Percentiles rank a stretch among this genome's conserved stretches.
These are phyloP conservation scores for Alternaria alternata DNA, from an alignment of 2,329 filamentous ascomycete genomes.

Conservation along the genomic window DNA sequence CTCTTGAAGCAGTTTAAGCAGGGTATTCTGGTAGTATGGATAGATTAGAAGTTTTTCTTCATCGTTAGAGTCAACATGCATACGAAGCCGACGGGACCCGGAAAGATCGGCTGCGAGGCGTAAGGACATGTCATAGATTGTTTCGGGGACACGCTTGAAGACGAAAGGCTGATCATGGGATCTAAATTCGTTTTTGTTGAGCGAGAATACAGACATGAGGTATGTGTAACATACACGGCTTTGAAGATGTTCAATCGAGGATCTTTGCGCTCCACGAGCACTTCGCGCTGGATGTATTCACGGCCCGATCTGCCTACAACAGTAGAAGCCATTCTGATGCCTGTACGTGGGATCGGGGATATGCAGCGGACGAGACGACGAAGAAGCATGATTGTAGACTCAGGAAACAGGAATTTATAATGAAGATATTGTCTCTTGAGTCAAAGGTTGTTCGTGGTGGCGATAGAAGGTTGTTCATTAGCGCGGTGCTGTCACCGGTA, in stretches of 20 bases:
- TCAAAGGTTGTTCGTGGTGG: no score
- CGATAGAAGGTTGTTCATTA: no score
- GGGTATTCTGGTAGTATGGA: conserved; percentile 45
- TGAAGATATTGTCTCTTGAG: no score
- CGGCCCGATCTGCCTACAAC: no score
- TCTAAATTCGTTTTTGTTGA: conserved; percentile 28
- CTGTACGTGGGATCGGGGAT: no score
- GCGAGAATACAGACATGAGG: conserved; percentile 2
- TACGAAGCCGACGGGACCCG: conserved; percentile 45
- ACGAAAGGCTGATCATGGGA: conserved; percentile 44
- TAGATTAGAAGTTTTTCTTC: conserved; percentile 48
- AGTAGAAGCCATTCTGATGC: no score
- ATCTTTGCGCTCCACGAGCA: conserved; percentile 43
- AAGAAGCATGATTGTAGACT: no score
- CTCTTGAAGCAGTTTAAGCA: conserved; percentile 46
- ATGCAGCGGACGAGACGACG: no score
- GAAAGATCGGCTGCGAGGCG: conserved; percentile 45
- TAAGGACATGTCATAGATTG: conserved; percentile 41
- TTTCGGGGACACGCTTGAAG: conserved; percentile 43
- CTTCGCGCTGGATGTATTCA: no score
- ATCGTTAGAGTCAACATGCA: conserved; percentile 48
- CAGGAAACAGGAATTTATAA: no score
- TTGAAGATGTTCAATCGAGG: conserved; percentile 42
- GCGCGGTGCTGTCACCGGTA: no score
- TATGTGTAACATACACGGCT: conserved; percentile 42